phyloP scores from a whole-genome alignment of 1,284 basidiomycete species.

The Exsudoporus floridanus region DNA sequence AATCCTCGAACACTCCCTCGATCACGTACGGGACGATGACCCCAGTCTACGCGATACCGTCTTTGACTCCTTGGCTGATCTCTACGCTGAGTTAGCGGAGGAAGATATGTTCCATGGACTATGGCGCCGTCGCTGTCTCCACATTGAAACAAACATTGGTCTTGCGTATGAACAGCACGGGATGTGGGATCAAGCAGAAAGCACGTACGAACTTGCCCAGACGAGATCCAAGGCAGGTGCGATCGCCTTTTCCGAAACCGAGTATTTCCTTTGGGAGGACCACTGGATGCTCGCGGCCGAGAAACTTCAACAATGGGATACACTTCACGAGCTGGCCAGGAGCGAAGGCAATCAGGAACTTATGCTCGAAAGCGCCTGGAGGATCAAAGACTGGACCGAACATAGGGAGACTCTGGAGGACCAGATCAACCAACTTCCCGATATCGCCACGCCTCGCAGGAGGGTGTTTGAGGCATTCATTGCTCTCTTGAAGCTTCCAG shows the following conservation, averaged over 20 bases:
- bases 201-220: constrained; percentile 90
- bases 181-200: constrained; percentile 93
- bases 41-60: constrained; percentile 79
- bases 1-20: constrained; percentile 79
- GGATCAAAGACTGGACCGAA: constrained; percentile 89
- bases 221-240: constrained; percentile 80
- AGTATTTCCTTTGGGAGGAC: constrained; percentile 99
- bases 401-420: constrained; percentile 82
- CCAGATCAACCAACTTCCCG: constrained; percentile 80
- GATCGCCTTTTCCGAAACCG: constrained; percentile 91
- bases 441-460: constrained; percentile 88
- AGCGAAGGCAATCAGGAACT: constrained; percentile 92
- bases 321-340: constrained; percentile 89
- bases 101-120: constrained; percentile 98
- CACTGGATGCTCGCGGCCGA: constrained; percentile 97
- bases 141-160: constrained; percentile 89
- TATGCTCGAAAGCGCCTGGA: constrained; percentile 94
- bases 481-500: constrained; percentile 71
- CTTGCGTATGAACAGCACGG: constrained; percentile 97
- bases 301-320: constrained; percentile 98
- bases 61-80: constrained; percentile 89
- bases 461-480: constrained; percentile 97
- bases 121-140: constrained; percentile 88
- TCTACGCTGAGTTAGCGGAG: constrained; percentile 94
- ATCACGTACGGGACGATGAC: constrained; percentile 80